Percentiles rank a stretch among this genome's conserved stretches.
Conservation (phyloP, 176 grass and related monocot genomes). For the Triticum dicoccoides region DNA sequence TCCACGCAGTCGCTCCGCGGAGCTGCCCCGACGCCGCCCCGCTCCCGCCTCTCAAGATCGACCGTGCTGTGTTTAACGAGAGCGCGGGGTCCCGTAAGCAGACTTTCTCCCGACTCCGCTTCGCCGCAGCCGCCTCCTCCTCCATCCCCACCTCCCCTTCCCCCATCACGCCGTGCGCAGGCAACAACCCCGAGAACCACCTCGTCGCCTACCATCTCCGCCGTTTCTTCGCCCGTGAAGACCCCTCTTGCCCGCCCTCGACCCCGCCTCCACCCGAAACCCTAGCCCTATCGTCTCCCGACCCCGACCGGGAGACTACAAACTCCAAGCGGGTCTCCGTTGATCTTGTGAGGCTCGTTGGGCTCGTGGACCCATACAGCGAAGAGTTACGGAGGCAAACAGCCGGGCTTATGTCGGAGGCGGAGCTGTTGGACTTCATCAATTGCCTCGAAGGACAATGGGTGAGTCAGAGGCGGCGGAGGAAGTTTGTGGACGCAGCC, state of each 20-base stretch:
- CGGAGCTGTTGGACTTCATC: slow-evolving; percentile 69
- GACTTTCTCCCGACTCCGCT: slow-evolving; percentile 77
- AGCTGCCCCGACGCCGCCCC: slow-evolving; percentile 49
- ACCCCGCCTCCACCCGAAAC: slow-evolving; percentile 33
- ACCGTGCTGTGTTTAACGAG: slow-evolving; percentile 89
- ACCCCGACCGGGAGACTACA: slow-evolving; percentile 51
- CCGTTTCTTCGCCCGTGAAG: slow-evolving; percentile 45
- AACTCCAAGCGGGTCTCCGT: slow-evolving; percentile 65
- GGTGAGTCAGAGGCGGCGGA: slow-evolving; percentile 48
- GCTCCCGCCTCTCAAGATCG: slow-evolving; percentile 61
- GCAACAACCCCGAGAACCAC: neutral
- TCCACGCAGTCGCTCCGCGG: slow-evolving; percentile 40
- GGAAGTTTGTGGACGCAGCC: slow-evolving; percentile 70
- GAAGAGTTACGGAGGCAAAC: slow-evolving; percentile 66
- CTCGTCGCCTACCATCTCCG: slow-evolving; percentile 57
- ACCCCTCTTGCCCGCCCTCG: slow-evolving; percentile 15
- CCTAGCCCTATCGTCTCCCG: slow-evolving; percentile 37
- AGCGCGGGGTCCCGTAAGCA: slow-evolving; percentile 93
- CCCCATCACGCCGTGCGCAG: slow-evolving; percentile 9
- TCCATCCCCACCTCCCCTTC: slow-evolving; percentile 18
- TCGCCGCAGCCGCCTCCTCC: slow-evolving; percentile 35
- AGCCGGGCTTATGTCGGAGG: slow-evolving; percentile 39
- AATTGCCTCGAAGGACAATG: slow-evolving; percentile 64
- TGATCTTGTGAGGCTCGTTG: slow-evolving; percentile 60
- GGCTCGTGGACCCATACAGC: slow-evolving; percentile 44